Evolutionary conservation across 2,329 filamentous ascomycete genomes (phyloP).

Genomic region (Emydomyces testavorans): DNA sequence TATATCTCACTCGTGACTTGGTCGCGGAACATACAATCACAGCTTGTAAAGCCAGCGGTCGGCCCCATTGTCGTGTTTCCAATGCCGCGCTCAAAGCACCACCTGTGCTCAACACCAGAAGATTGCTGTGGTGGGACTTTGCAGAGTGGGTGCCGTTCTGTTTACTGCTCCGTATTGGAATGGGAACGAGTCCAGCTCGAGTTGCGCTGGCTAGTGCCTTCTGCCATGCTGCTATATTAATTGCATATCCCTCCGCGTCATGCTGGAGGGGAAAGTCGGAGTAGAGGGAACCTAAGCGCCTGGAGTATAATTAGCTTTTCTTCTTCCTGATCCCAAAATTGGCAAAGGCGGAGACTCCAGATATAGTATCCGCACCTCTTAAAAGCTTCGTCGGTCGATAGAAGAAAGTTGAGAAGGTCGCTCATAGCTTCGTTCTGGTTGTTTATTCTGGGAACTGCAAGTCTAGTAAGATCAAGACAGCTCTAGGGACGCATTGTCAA

Average conservation of each 20-base stretch:
- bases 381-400: conserved; percentile 51
- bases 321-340: conserved; percentile 42
- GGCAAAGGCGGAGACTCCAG: too few species aligned
- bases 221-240: conserved; percentile 71
- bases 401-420: conserved; percentile 57
- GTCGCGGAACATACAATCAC: conserved; percentile 47
- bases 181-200: conserved; percentile 48
- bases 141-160: conserved; percentile 4
- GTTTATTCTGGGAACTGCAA: neutral
- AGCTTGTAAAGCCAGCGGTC: conserved; percentile 65
- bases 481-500: neutral
- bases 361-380: conserved; percentile 19
- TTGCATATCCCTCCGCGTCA: conserved; percentile 74
- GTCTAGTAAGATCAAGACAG: neutral
- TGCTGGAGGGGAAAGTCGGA: conserved; percentile 72
- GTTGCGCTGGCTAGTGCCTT: conserved; percentile 59
- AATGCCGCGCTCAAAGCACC: conserved; percentile 59
- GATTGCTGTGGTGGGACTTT: conserved; percentile 30
- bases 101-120: conserved; percentile 42
- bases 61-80: conserved; percentile 65
- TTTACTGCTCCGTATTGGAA: conserved; percentile 21
- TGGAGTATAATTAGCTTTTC: neutral
- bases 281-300: conserved; percentile 70
- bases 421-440: conserved; percentile 30
- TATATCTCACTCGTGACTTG: neutral